Conservation (phyloP, 306 rosid species). For the Begonia peltatifolia region DNA sequence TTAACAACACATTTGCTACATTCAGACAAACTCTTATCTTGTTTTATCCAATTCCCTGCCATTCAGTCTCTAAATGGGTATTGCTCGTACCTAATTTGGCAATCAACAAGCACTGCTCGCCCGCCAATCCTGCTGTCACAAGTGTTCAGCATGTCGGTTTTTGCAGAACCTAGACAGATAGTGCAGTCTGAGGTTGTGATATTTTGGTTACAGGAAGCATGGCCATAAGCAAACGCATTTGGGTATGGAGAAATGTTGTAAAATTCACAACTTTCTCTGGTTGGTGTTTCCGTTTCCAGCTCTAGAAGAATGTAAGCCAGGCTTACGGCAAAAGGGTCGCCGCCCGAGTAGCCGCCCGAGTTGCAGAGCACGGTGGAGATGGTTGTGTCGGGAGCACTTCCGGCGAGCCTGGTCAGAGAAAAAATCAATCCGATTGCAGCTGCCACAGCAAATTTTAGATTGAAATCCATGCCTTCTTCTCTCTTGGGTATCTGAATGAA, state of each 20-base stretch:
- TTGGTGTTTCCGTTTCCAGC: constrained; percentile 21
- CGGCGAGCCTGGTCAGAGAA: constrained; percentile 9
- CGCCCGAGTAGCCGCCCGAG: constrained; percentile 24
- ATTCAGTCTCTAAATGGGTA: constrained; percentile 48
- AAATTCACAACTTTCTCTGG: constrained; percentile 18
- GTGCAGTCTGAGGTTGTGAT: constrained; percentile 41
- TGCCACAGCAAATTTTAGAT: constrained; percentile 14
- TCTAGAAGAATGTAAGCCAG: constrained; percentile 33
- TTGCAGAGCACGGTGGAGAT: constrained; percentile 42
- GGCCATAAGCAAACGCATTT: constrained; percentile 61
- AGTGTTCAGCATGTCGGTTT: constrained; percentile 18
- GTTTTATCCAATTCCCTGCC: background rate
- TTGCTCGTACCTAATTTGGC: constrained; percentile 59
- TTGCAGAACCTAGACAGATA: constrained; percentile 45
- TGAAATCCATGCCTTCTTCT: constrained; percentile 13
- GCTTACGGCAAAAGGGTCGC: constrained; percentile 44
- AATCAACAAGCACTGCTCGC: constrained; percentile 43
- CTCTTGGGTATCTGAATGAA: background rate
- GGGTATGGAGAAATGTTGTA: constrained; percentile 56
- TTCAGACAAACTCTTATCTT: too few species aligned
- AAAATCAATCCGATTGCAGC: constrained; percentile 10
- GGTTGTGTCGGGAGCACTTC: constrained; percentile 23
- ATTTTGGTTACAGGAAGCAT: constrained; percentile 46
- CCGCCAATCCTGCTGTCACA: constrained; percentile 51
- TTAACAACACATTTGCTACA: too few species aligned